These are phyloP conservation scores for Cercospora sojina DNA, from an alignment of 2,329 filamentous ascomycete genomes.

Conservation along the genomic window DNA sequence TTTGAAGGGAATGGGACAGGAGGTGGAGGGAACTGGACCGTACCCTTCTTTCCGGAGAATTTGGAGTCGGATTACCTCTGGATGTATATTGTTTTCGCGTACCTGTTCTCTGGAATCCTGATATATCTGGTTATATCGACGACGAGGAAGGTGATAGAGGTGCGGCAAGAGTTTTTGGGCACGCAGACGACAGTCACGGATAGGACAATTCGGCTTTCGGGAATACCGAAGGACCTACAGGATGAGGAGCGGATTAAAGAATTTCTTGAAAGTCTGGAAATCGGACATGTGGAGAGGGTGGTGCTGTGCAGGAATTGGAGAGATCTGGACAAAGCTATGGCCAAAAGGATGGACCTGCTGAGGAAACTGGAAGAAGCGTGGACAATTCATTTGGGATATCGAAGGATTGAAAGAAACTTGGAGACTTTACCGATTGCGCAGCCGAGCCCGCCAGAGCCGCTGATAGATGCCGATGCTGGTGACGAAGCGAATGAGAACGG, in stretches of 20 bases:
- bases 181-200: constrained; percentile 95
- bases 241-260: constrained; percentile 81
- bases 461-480: constrained; percentile 26
- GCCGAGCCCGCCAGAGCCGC: constrained; percentile 42
- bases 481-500: constrained; percentile 36
- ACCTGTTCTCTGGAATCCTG: constrained; percentile 80
- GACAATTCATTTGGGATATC: constrained; percentile 70
- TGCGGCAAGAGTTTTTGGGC: constrained; percentile 87
- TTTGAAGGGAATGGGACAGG: constrained; percentile 10
- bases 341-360: constrained; percentile 63
- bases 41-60: constrained; percentile 25
- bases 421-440: constrained; percentile 54
- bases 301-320: constrained; percentile 85
- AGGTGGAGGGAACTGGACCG: constrained; percentile 11
- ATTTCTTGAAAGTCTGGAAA: constrained; percentile 81
- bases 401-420: constrained; percentile 49
- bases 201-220: constrained; percentile 85
- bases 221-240: constrained; percentile 75
- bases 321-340: constrained; percentile 72
- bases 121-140: constrained; percentile 80
- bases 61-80: constrained; percentile 67
- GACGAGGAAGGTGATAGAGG: constrained; percentile 79
- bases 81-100: constrained; percentile 93
- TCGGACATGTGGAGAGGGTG: constrained; percentile 86
- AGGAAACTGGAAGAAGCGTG: constrained; percentile 78